A percentile compares a stretch with the other conserved stretches of the same genome.
phyloP scores from a whole-genome alignment of 495 filamentous ascomycete genomes.

The Penicillium nucicola region DNA sequence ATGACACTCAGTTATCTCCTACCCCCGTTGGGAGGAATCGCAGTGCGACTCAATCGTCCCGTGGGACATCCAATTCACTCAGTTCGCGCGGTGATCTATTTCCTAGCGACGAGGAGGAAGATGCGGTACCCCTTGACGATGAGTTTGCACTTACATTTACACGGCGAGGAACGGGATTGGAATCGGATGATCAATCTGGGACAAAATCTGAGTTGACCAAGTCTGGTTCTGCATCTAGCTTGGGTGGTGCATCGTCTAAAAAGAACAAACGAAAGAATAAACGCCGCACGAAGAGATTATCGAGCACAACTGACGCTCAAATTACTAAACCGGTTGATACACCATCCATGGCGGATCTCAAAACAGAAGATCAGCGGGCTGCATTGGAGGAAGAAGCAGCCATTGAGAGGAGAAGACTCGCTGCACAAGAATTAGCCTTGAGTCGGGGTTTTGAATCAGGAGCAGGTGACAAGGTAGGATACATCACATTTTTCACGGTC shows the following conservation, averaged over 20 bases:
- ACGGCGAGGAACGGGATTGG: slow-evolving; percentile 57
- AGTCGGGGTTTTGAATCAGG: slow-evolving; percentile 57
- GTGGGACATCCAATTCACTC: slow-evolving; percentile 80
- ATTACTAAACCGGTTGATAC: slow-evolving; percentile 23
- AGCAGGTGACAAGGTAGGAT: slow-evolving; percentile 10
- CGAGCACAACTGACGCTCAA: slow-evolving; percentile 3
- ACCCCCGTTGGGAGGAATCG: slow-evolving; percentile 57
- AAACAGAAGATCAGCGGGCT: slow-evolving; percentile 70
- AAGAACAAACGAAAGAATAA: slow-evolving; percentile 36
- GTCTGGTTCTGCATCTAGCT: slow-evolving; percentile 52
- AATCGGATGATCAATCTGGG: slow-evolving; percentile 68
- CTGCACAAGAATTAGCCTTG: slow-evolving; percentile 68
- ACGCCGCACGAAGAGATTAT: slow-evolving; percentile 20
- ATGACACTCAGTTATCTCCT: slow-evolving; percentile 25
- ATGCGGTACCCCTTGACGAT: slow-evolving; percentile 90
- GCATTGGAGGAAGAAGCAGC: slow-evolving; percentile 67
- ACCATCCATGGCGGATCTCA: slow-evolving; percentile 68
- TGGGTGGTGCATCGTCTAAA: slow-evolving; percentile 50
- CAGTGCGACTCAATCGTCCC: slow-evolving; percentile 78
- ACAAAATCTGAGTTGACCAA: slow-evolving; percentile 65
- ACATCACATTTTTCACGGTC: background rate
- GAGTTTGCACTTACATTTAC: slow-evolving; percentile 83
- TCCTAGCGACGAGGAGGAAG: slow-evolving; percentile 88
- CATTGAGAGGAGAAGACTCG: slow-evolving; percentile 65
- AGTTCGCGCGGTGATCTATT: slow-evolving; percentile 93